Conservation (phyloP, 225 moss, liverwort and hornwort species). For the Physcomitrium patens region DNA sequence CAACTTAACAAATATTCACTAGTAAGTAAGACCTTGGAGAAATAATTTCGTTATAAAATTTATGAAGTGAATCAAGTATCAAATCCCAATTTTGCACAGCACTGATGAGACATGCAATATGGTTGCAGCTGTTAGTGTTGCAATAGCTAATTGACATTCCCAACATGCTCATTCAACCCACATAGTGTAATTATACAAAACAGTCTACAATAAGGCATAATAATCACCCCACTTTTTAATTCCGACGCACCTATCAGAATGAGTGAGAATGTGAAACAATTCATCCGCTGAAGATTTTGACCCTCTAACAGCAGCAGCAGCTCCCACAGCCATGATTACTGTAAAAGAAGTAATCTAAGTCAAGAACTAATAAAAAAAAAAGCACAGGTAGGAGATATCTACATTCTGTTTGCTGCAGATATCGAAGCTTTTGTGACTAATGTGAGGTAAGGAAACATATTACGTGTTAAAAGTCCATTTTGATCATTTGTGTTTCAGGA, state of each 20-base stretch:
- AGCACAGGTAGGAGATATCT: too few species aligned
- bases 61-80: too few species aligned
- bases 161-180: neutral
- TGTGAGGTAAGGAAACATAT: neutral
- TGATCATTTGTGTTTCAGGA: neutral
- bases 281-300: conserved; percentile 70
- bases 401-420: too few species aligned
- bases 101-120: conserved; percentile 3
- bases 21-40: too few species aligned
- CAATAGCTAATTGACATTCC: neutral
- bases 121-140: neutral
- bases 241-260: conserved; percentile 71
- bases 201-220: too few species aligned
- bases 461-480: neutral
- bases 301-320: conserved; percentile 72
- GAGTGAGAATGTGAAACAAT: conserved; percentile 65
- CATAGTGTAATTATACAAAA: neutral
- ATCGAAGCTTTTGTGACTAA: neutral
- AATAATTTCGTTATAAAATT: too few species aligned
- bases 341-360: conserved; percentile 9
- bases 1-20: neutral
- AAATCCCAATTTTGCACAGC: conserved; percentile 2
- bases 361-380: neutral
- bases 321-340: conserved; percentile 86
- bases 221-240: neutral